phyloP scores from a whole-genome alignment of 495 filamentous ascomycete species.

The Astrothelium subdiscretum region DNA sequence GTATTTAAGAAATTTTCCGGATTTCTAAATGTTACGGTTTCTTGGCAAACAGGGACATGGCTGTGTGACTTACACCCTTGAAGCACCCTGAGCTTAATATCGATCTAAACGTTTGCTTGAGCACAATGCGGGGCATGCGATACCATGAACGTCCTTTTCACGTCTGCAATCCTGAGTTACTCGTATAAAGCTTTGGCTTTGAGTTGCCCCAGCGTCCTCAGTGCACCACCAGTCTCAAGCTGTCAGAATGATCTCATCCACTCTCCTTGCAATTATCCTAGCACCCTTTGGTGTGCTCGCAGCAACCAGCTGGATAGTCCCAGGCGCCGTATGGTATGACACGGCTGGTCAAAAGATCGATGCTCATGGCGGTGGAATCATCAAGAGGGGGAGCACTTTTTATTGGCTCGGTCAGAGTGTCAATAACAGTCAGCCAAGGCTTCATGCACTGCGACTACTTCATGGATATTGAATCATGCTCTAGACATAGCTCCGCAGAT shows the following conservation, averaged over 20 bases:
- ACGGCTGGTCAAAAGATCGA: slow-evolving; percentile 32
- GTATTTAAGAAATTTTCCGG: too few species aligned
- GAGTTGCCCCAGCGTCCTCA: too few species aligned
- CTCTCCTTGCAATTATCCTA: neutral
- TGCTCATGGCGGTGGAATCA: slow-evolving; percentile 32
- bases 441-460: neutral
- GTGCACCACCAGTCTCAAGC: too few species aligned
- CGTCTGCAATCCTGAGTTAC: too few species aligned
- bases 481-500: slow-evolving; percentile 31
- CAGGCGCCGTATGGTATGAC: slow-evolving; percentile 31
- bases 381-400: slow-evolving; percentile 20
- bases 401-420: slow-evolving; percentile 35
- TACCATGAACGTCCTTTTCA: too few species aligned
- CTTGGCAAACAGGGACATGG: too few species aligned
- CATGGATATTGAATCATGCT: neutral
- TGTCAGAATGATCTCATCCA: neutral
- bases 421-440: slow-evolving; percentile 24
- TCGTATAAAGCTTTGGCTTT: too few species aligned
- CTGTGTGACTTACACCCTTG: too few species aligned
- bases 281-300: neutral
- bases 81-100: too few species aligned
- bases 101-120: too few species aligned
- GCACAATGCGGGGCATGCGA: too few species aligned
- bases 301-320: slow-evolving; percentile 15
- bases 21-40: too few species aligned